phyloP scores from a whole-genome alignment of 495 filamentous ascomycete species.

The Aspergillus asperescens region DNA sequence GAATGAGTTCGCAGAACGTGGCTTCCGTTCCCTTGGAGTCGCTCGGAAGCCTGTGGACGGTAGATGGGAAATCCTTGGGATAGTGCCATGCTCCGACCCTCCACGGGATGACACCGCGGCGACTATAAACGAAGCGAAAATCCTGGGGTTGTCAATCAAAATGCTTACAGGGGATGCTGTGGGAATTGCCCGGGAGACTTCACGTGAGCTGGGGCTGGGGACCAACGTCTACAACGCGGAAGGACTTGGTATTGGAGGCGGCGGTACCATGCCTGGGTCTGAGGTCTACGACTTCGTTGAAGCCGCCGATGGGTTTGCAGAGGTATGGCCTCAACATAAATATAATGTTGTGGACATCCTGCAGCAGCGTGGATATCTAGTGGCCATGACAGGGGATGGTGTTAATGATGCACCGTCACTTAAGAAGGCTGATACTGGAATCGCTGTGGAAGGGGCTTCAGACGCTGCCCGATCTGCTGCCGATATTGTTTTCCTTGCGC shows the following conservation, averaged over 20 bases:
- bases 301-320: constrained; percentile 88
- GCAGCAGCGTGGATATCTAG: constrained; percentile 88
- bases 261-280: constrained; percentile 86
- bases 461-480: constrained; percentile 89
- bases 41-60: constrained; percentile 74
- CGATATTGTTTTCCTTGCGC: constrained; percentile 89
- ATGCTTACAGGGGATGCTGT: constrained; percentile 97
- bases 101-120: constrained; percentile 87
- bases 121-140: constrained; percentile 84
- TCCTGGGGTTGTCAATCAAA: constrained; percentile 83
- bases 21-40: constrained; percentile 88
- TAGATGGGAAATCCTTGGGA: constrained; percentile 86
- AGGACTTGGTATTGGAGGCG: constrained; percentile 74
- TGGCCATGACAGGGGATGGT: constrained; percentile 98
- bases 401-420: constrained; percentile 95
- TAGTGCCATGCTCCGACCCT: constrained; percentile 89
- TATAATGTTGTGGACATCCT: constrained; percentile 95
- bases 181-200: constrained; percentile 87
- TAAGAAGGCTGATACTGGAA: constrained; percentile 85
- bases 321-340: constrained; percentile 96
- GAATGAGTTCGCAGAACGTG: constrained; percentile 82
- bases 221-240: constrained; percentile 94
- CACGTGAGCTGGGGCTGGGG: constrained; percentile 81
- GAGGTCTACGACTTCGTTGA: constrained; percentile 93
- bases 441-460: constrained; percentile 89